Conservation (phyloP, 1,139 yeast species). For the Protomyces macrosporus region DNA sequence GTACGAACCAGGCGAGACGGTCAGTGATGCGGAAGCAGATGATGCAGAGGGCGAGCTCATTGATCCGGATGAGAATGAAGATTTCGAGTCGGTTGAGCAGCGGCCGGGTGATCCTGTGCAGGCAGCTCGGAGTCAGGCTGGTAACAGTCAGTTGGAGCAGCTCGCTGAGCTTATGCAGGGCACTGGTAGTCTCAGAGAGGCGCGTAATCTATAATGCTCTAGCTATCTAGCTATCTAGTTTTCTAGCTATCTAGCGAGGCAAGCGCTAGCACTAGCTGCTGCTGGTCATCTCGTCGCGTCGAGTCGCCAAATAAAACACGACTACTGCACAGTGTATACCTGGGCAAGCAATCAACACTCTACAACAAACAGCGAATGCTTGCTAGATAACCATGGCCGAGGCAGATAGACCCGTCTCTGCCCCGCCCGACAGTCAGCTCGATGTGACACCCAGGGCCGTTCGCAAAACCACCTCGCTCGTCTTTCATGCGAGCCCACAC, state of each 20-base stretch:
- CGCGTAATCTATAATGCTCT: no score
- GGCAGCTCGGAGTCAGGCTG: background rate
- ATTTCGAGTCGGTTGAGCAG: conserved; percentile 18
- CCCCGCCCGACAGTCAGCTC: background rate
- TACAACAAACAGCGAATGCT: no score
- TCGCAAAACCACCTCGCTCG: background rate
- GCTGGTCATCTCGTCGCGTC: no score
- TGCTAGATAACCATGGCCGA: background rate
- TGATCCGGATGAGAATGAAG: conserved; percentile 26
- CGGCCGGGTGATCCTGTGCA: conserved; percentile 12
- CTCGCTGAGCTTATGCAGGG: conserved; percentile 16
- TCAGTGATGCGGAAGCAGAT: conserved; percentile 18
- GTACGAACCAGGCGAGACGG: conserved; percentile 6
- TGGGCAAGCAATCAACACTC: no score
- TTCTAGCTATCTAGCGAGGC: background rate
- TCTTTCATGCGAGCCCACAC: background rate
- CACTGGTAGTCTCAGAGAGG: conserved; percentile 11
- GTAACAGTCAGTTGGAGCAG: background rate
- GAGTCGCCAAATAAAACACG: no score
- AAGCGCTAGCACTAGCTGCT: no score
- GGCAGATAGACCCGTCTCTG: background rate
- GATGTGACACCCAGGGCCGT: background rate
- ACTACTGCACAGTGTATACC: no score
- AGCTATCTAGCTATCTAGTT: no score
- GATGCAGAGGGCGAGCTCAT: conserved; percentile 24